phyloP scores from a whole-genome alignment of 75 land plant genomes.

The Chamaecyparis obtusa region DNA sequence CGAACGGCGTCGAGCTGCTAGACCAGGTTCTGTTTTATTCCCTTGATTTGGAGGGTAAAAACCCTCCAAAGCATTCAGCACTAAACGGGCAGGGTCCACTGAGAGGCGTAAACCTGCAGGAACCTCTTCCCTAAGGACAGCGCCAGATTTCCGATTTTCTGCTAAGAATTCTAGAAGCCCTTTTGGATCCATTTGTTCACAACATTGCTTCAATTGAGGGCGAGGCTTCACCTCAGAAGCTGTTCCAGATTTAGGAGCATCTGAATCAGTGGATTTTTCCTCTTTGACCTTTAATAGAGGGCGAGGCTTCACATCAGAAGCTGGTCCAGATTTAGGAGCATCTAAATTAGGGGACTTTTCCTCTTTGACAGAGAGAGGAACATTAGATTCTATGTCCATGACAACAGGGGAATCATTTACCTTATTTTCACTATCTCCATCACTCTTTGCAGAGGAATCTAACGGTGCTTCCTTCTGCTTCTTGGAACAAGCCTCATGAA shows the following conservation, averaged over 20 bases:
- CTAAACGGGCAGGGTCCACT: conserved; percentile 66
- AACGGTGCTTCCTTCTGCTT: conserved; percentile 19
- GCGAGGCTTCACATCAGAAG: conserved; percentile 50
- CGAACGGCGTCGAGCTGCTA: conserved; percentile 56
- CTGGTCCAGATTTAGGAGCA: conserved; percentile 17
- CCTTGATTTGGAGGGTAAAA: conserved; percentile 42
- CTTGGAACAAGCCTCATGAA: conserved; percentile 24
- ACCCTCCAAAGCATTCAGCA: conserved; percentile 69
- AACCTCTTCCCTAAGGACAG: conserved; percentile 58
- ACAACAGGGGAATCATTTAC: conserved; percentile 29
- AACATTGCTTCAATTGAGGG: conserved; percentile 49
- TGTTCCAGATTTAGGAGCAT: conserved; percentile 18
- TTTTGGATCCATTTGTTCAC: conserved; percentile 79
- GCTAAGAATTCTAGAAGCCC: conserved; percentile 58
- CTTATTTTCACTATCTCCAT: conserved; percentile 25
- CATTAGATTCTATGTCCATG: conserved; percentile 14
- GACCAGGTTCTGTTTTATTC: conserved; percentile 40
- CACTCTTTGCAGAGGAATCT: conserved; percentile 16
- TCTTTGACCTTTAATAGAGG: conserved; percentile 30
- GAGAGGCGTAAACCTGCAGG: conserved; percentile 66
- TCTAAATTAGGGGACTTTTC: conserved; percentile 20
- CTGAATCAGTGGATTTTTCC: conserved; percentile 17
- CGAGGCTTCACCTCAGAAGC: conserved; percentile 54
- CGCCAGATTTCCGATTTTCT: conserved; percentile 53
- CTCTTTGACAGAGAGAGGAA: conserved; percentile 18